Evolutionary conservation across 1,284 basidiomycete genomes (phyloP).

Genomic region (Leucoagaricus sp.): DNA sequence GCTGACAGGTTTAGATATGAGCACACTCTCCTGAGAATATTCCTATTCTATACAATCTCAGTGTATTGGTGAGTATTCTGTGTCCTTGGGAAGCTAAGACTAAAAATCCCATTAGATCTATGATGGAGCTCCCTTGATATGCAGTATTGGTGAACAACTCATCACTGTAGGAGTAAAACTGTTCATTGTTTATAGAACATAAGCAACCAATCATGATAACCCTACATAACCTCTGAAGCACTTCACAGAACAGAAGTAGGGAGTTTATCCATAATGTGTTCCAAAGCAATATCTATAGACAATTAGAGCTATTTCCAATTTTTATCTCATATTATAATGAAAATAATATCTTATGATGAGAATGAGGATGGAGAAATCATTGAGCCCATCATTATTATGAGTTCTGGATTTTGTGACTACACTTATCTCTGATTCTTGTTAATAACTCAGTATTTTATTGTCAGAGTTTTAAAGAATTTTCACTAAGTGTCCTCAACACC

Average conservation of each 20-base stretch:
- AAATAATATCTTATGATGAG: not conserved
- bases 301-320: not conserved
- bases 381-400: not conserved
- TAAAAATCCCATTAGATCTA: not conserved
- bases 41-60: not conserved
- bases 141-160: constrained; percentile 1
- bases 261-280: not conserved
- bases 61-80: not conserved
- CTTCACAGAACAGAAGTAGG: not conserved
- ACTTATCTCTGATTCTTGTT: not conserved
- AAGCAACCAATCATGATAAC: not conserved
- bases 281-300: not conserved
- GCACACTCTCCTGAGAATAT: not conserved
- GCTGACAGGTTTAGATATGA: not conserved
- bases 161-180: not conserved
- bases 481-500: not conserved
- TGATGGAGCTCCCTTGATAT: not conserved
- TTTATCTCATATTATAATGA: not conserved
- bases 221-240: too few species aligned
- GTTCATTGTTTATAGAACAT: constrained; percentile 7
- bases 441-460: not conserved
- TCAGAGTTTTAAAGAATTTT: not conserved
- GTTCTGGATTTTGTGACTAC: too few species aligned
- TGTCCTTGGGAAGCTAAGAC: not conserved
- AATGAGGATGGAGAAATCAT: not conserved